Evolutionary conservation across 176 grass and related monocot species (phyloP).

Genomic region (Oryza brachyantha): DNA sequence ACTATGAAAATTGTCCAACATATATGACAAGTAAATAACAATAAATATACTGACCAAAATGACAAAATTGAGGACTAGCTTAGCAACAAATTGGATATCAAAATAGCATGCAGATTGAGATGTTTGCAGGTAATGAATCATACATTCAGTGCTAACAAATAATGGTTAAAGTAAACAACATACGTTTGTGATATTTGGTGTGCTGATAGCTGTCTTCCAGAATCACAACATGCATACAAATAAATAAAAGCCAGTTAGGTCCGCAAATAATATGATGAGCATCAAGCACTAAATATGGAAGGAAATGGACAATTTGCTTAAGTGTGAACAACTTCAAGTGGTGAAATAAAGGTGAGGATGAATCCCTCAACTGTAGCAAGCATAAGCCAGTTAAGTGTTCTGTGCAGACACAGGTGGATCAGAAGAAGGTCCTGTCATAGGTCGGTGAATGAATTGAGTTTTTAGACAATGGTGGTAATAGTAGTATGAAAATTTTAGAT

Average conservation of each 20-base stretch:
- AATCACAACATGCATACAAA: slow-evolving; percentile 46
- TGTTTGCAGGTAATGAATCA: neutral
- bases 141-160: slow-evolving; percentile 8
- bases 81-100: neutral
- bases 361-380: neutral
- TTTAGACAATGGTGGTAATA: slow-evolving; percentile 4
- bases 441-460: neutral
- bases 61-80: too few species aligned
- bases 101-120: neutral
- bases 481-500: neutral
- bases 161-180: slow-evolving; percentile 41
- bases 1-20: slow-evolving; percentile 8
- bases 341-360: neutral
- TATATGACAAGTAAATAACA: too few species aligned
- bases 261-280: neutral
- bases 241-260: slow-evolving; percentile 38
- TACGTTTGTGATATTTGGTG: slow-evolving; percentile 99
- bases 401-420: neutral
- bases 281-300: neutral
- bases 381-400: neutral
- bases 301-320: neutral
- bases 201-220: slow-evolving; percentile 93
- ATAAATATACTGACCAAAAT: too few species aligned
- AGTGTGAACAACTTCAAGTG: neutral
- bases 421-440: neutral